Conservation (phyloP, 2,329 filamentous ascomycete genomes). For the Falciphora oryzae region DNA sequence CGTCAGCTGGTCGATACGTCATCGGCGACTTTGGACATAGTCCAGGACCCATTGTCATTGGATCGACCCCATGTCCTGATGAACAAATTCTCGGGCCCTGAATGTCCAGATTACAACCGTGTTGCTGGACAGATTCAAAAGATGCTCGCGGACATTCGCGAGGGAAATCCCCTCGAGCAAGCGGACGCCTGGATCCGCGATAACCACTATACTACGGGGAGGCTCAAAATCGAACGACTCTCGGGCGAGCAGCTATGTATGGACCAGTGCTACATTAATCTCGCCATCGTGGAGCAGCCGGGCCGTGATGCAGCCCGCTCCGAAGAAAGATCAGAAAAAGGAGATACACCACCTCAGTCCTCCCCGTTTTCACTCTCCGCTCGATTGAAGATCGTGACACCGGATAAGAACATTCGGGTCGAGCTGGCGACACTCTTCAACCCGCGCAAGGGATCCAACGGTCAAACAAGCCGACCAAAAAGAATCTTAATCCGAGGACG, state of each 20-base stretch:
- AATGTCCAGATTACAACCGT: constrained; percentile 14
- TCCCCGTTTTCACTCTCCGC: constrained; percentile 21
- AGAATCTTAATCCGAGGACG: constrained; percentile 31
- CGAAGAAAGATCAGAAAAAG: constrained; percentile 10
- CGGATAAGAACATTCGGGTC: constrained; percentile 18
- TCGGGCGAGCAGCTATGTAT: constrained; percentile 27
- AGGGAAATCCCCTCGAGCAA: constrained; percentile 13
- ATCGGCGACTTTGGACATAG: constrained; percentile 21
- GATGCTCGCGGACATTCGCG: constrained; percentile 16
- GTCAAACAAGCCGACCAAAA: constrained; percentile 13
- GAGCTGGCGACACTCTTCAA: constrained; percentile 24
- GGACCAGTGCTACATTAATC: constrained; percentile 34
- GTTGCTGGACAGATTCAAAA: constrained; percentile 18
- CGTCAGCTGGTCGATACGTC: constrained; percentile 19
- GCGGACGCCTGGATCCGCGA: constrained; percentile 20
- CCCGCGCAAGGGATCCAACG: constrained; percentile 18
- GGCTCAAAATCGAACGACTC: constrained; percentile 28
- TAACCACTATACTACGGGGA: constrained; percentile 18
- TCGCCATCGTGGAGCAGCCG: constrained; percentile 27
- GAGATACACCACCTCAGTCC: too few relatives aligned
- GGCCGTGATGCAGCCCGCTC: constrained; percentile 6
- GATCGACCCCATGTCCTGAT: constrained; percentile 19
- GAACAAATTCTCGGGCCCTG: constrained; percentile 22
- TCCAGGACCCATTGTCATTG: constrained; percentile 19
- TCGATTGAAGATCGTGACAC: constrained; percentile 23